These are phyloP conservation scores for Olyra latifolia DNA, from an alignment of 176 grass and related monocot species.

Conservation along the genomic window DNA sequence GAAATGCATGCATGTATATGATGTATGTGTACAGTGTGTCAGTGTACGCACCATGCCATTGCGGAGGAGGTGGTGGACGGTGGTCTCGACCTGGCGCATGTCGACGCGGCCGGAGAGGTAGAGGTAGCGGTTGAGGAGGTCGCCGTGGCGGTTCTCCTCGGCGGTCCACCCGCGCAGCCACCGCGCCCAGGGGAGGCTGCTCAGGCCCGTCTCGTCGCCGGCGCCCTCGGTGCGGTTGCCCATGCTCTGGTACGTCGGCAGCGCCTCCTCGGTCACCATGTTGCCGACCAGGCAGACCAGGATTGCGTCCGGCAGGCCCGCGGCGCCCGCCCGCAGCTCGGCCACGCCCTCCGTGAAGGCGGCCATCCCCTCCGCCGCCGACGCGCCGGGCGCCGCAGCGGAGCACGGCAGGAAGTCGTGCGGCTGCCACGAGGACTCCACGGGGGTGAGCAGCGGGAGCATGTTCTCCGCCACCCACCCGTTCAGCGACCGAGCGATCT, in stretches of 20 bases:
- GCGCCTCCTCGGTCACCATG: constrained; percentile 47
- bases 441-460: constrained; percentile 43
- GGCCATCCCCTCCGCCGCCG: not conserved
- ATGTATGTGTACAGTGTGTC: too few species aligned
- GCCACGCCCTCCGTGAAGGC: constrained; percentile 25
- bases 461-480: constrained; percentile 50
- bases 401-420: constrained; percentile 50
- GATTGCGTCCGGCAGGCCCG: constrained; percentile 29
- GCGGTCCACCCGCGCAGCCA: constrained; percentile 53
- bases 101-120: constrained; percentile 44
- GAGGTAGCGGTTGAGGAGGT: constrained; percentile 53
- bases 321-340: constrained; percentile 7
- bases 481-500: constrained; percentile 26
- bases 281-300: constrained; percentile 42
- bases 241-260: constrained; percentile 49
- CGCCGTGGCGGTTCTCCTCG: constrained; percentile 75
- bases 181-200: constrained; percentile 11
- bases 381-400: not conserved
- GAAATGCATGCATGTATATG: not conserved
- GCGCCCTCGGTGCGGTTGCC: constrained; percentile 16
- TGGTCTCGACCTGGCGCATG: constrained; percentile 46
- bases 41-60: constrained; percentile 45
- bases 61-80: constrained; percentile 36
- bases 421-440: constrained; percentile 54
- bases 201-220: constrained; percentile 28